Percentiles rank a stretch among this genome's conserved stretches.
phyloP scores from a whole-genome alignment of 305 asterid species.

The Solanum hybrid region DNA sequence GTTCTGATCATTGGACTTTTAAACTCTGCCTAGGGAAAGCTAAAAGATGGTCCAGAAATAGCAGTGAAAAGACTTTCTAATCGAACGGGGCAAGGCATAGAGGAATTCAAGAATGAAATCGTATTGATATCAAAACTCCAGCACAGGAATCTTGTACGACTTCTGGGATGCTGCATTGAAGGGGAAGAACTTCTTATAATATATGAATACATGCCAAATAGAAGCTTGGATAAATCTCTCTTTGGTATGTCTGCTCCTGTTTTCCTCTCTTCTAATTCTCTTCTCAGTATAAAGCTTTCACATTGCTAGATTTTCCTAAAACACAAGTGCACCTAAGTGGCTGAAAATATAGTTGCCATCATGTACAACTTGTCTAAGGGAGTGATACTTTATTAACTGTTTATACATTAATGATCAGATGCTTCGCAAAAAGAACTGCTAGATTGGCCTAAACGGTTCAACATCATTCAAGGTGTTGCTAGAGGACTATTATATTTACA shows the following conservation, averaged over 20 bases:
- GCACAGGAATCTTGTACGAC: slow-evolving; percentile 23
- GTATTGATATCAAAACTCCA: slow-evolving; percentile 18
- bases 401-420: background rate
- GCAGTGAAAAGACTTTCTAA: slow-evolving; percentile 24
- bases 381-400: background rate
- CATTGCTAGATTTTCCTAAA: background rate
- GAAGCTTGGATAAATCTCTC: slow-evolving; percentile 18
- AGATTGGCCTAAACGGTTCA: slow-evolving; percentile 6
- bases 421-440: background rate
- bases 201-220: slow-evolving; percentile 19
- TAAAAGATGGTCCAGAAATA: slow-evolving; percentile 7
- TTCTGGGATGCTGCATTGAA: slow-evolving; percentile 18
- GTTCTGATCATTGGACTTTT: background rate
- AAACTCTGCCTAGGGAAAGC: slow-evolving; percentile 5
- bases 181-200: slow-evolving; percentile 16
- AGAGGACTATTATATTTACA: slow-evolving; percentile 22
- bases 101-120: slow-evolving; percentile 20
- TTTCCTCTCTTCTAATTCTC: background rate
- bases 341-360: background rate
- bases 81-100: slow-evolving; percentile 16
- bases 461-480: slow-evolving; percentile 15
- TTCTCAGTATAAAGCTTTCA: background rate
- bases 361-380: background rate
- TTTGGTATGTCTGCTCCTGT: slow-evolving; percentile 9
- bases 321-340: background rate